Evolutionary conservation across 805 yeast genomes (phyloP), one percentile per base, ranked within the genome.

Genomic region (Cephaloascus albidus): DNA sequence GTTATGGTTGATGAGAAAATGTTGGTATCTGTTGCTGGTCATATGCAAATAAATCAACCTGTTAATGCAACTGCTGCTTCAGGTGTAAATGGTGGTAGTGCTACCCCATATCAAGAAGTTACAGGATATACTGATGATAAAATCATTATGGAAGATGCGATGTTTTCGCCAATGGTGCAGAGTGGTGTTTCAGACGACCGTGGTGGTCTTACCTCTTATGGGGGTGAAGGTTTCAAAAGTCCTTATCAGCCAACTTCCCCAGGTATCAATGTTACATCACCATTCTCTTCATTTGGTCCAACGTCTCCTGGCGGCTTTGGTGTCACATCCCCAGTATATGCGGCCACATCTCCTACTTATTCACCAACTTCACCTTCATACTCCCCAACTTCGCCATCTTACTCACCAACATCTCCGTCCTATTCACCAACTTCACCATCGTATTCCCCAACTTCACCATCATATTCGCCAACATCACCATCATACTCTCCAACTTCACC

Each of bases 1-100:
- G 90, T 93, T 31, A 80, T 86, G 80, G 81, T 93, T 44, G 96
- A 93, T 60, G 97, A 93, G 52, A 78, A 79, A 53, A 78, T 87
- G 70, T 70, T 90, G 56, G 79, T 81, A 40, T 58, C 72, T 36
- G 67, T 83, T 33, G 78, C 85, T 26, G 64, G 71, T n/a, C 75
- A 73, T 45, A 43, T 46, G 35, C 66, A 61, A 33, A 35, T 58
- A 43, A 51, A 65, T 50, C 38, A 62, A 37, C 40, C 58, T 43
- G 45, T 54, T 18, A 45, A 57, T 45, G 67, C 63, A 18, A 54
- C 65, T 28, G 57, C 57, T 20, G 51, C 72, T n/a, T 54, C 65
- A 40, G 69, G 63, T 38, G 69, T 66, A 30, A 68, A 63, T 40
- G 88, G 77, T 38, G 96, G 97, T 47, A 84, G 90, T 41, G 90